Conservation (phyloP, 345 rosid genomes). For the Brassica cretica region DNA sequence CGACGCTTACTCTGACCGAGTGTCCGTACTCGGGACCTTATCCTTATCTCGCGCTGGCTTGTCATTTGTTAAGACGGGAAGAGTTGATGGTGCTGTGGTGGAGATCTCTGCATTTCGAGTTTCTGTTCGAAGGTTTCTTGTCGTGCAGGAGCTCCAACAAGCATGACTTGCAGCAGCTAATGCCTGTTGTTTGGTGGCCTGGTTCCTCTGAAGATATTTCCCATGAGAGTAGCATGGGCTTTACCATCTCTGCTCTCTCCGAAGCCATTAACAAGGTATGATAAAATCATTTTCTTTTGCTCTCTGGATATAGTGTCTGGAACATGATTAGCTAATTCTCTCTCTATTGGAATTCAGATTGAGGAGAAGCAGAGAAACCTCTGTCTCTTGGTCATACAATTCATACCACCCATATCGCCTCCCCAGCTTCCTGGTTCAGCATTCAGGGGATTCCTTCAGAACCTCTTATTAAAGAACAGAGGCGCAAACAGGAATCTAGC, state of each 20-base stretch:
- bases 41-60: slow-evolving; percentile 78
- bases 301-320: background rate
- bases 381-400: slow-evolving; percentile 88
- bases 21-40: slow-evolving; percentile 96
- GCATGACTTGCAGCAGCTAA: slow-evolving; percentile 79
- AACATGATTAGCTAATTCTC: background rate
- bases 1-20: slow-evolving; percentile 61
- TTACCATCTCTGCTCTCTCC: slow-evolving; percentile 72
- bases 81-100: slow-evolving; percentile 86
- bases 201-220: slow-evolving; percentile 84
- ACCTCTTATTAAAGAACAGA: slow-evolving; percentile 77
- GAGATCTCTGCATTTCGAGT: slow-evolving; percentile 72
- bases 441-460: slow-evolving; percentile 82
- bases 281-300: background rate
- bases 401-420: slow-evolving; percentile 69
- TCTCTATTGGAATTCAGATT: slow-evolving; percentile 56
- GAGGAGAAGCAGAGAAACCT: slow-evolving; percentile 95
- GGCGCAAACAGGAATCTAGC: slow-evolving; percentile 82
- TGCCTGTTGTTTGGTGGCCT: slow-evolving; percentile 99
- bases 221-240: slow-evolving; percentile 73
- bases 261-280: slow-evolving; percentile 80
- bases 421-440: slow-evolving; percentile 90
- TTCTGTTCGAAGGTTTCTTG: slow-evolving; percentile 81
- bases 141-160: slow-evolving; percentile 71
- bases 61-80: slow-evolving; percentile 76